Percentiles rank a stretch among this genome's conserved stretches.
Evolutionary conservation across 208 protist species (phyloP).

Genomic region (Wallacemonas sp.): DNA sequence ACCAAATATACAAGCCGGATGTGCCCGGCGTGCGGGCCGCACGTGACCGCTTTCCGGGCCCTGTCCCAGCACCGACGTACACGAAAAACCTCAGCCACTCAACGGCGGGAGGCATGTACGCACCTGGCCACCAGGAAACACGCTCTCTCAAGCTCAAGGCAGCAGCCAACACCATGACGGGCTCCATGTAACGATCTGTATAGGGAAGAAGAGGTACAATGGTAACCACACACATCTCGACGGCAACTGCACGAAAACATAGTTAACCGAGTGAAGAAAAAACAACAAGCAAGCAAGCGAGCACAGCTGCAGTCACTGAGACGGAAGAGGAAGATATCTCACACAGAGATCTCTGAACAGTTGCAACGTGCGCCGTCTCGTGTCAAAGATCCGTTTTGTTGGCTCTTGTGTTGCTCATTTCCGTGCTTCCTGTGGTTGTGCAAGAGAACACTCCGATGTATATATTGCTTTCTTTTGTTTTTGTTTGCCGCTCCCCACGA

Average conservation of each 20-base stretch:
- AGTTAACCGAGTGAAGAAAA: too few relatives aligned
- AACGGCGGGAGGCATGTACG: conserved; percentile 59
- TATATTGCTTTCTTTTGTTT: not conserved
- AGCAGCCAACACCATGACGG: conserved; percentile 14
- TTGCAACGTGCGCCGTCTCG: too few relatives aligned
- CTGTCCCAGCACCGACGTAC: conserved; percentile 74
- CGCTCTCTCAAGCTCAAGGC: conserved; percentile 20
- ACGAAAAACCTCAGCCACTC: conserved; percentile 78
- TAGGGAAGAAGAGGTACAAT: not conserved
- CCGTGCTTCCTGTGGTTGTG: too few relatives aligned
- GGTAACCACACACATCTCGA: too few relatives aligned
- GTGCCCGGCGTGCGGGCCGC: conserved; percentile 63
- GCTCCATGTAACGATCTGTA: conserved; percentile 22
- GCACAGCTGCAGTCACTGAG: too few relatives aligned
- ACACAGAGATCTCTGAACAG: too few relatives aligned
- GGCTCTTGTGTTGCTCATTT: not conserved
- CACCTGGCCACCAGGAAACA: conserved; percentile 54
- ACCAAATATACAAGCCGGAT: conserved; percentile 62
- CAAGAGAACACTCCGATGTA: not conserved
- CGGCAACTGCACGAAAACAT: too few relatives aligned
- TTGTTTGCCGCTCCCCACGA: not conserved
- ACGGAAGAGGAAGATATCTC: too few relatives aligned
- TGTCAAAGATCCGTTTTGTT: not conserved
- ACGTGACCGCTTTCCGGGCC: conserved; percentile 74
- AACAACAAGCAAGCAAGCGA: not conserved